Evolutionary conservation across 192 early-diverging fungal species (phyloP), one percentile per base, ranked within the genome.

Genomic region (Piromyces finnis): DNA sequence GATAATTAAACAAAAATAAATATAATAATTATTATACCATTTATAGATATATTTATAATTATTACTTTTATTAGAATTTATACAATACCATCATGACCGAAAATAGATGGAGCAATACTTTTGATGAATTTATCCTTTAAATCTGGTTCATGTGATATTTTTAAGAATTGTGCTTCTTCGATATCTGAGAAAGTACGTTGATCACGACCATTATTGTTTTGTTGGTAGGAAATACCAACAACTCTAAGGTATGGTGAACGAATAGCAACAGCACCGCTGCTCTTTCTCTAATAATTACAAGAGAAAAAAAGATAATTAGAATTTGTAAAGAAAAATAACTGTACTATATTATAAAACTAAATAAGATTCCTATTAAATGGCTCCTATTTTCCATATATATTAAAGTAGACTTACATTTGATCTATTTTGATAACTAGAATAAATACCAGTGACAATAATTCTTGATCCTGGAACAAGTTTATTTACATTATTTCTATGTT

Each of bases 51-150:
- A 27, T 30, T 59, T 51, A 78, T 78, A 78, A 9, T n/a, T n/a
- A n/a, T n/a, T n/a, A n/a, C n/a, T n/a, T n/a, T n/a, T n/a, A 18
- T 28, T 78, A 41, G 3, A 35, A 35, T 35, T 35, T 35, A 35
- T 35, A 7, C 32, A 35, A 7, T 88, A 94, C 93, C 93, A 15
- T 89, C 90, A 85, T 94, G 93, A 78, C 98, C 98, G 82, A 92
- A 98, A 82, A 99, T 99, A 77, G 93, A 94, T 11, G 98, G 98
- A 28, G 98, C 98, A 82, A 99, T 97, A 84, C 94, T 96, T 82
- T 85, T 90, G 39, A 94, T 88, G 84, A 99, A 98, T 82, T 92
- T 92, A 79, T 94, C 88, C 85, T 97, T 96, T n/a, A 99, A 88
- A 82, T 92, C 88, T 14, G 94, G 93, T 36, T 92, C 84, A 51